phyloP scores from a whole-genome alignment of 352 stramenopile genomes.

The Phytophthora gonapodyides region DNA sequence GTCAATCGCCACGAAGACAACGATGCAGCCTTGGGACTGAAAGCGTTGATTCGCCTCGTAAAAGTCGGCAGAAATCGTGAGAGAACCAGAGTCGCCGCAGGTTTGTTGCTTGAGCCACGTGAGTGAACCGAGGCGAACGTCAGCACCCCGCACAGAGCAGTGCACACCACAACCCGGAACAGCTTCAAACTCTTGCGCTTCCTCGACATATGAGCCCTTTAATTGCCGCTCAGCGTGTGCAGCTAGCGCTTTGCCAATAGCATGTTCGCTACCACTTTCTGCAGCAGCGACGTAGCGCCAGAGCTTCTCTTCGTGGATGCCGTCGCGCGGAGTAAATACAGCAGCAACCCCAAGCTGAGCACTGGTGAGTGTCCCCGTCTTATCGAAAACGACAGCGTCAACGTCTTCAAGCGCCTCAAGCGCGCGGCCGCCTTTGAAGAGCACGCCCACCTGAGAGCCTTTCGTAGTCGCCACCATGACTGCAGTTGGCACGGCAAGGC shows the following conservation, averaged over 20 bases:
- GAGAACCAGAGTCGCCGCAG: constrained; percentile 20
- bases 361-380: constrained; percentile 78
- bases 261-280: constrained; percentile 68
- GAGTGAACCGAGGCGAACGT: constrained; percentile 62
- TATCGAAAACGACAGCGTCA: constrained; percentile 82
- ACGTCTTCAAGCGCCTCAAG: constrained; percentile 72
- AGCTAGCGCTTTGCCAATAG: constrained; percentile 62
- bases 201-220: constrained; percentile 19
- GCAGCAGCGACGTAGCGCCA: constrained; percentile 58
- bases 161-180: constrained; percentile 70
- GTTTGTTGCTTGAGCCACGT: constrained; percentile 69
- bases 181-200: constrained; percentile 45
- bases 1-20: constrained; percentile 64
- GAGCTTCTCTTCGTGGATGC: constrained; percentile 17
- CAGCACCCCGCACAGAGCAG: constrained; percentile 36
- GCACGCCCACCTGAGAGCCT: constrained; percentile 75
- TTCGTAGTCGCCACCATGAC: constrained; percentile 84
- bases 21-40: constrained; percentile 56
- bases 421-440: constrained; percentile 78
- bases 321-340: constrained; percentile 21
- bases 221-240: constrained; percentile 44
- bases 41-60: constrained; percentile 48
- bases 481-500: constrained; percentile 72
- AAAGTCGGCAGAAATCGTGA: constrained; percentile 51
- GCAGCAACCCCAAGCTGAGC: constrained; percentile 50